Evolutionary conservation across 148 eudicot genomes (phyloP), one percentile per base, ranked within the genome.

Genomic region (Rheum nobile): DNA sequence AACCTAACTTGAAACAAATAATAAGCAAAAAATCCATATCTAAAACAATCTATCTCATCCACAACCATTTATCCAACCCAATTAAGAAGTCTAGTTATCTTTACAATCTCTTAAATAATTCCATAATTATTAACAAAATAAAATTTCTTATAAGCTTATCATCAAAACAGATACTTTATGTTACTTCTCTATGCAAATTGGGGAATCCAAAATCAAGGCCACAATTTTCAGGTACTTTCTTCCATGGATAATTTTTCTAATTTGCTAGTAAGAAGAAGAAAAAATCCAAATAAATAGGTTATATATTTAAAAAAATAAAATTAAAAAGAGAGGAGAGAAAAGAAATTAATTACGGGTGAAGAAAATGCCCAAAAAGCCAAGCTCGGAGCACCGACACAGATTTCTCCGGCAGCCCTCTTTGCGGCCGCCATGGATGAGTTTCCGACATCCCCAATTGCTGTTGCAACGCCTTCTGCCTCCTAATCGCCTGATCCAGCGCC

Each of bases 301-400:
- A 72, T 11, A 31, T 4, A 12, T 8, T 24, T n/a, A 34, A 13
- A 43, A 8, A 39, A 6, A 1, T 22, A 71, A 12, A 70, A n/a
- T 50, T 71, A 72, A 67, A 24, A 12, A 55, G 52, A 78, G 69
- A 8, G 47, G n/a, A 47, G 32, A 22, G 6, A 10, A 43, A 26
- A 63, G 57, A 63, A 9, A 16, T 31, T 5, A 11, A 31, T 82
- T 90, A 96, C 99, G 99, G 99, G 81, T 96, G 94, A 52, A 96
- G 93, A 75, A 92, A 96, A 79, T 96, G 97, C 80, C 92, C 99
- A 22, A 96, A 96, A 67, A 95, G 96, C 99, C 99, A 96, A 72
- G 99, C 99, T 1, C 99, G 92, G 46, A 96, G 95, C 72, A 92
- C 82, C 10, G 99, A 90, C n/a, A 96, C 99, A 0, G 97, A 86